Evolutionary conservation across 768 basidiomycete species (phyloP), one percentile per base, ranked within the genome.

Genomic region (Hygrocybe punicea): DNA sequence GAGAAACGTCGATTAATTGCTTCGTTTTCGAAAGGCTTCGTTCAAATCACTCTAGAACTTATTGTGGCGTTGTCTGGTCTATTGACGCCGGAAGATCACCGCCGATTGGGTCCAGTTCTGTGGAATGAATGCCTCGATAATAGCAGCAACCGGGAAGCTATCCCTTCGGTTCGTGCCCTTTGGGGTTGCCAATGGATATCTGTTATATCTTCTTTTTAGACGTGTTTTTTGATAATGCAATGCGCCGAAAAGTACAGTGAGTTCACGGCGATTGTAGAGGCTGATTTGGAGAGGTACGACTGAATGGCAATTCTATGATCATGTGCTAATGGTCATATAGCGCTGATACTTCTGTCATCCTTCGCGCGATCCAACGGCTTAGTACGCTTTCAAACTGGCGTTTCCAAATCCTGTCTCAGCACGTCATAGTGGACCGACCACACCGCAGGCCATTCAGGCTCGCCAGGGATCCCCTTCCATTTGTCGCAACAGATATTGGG

Each of bases 401-500:
- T 21, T 87, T 83, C 62, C 87, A 90, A 65, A 75, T 91, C 34
- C 68, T 83, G 50, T 80, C 83, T 3, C 86, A 87, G 63, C 78
- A 77, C 37, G 78, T 84, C 44, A 70, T 89, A 21, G 67, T 76
- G 3, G 87, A 90, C 65, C 80, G 84, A 40, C 71, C 71, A 0
- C 83, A 83, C 61, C 80, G 87, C 21, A 80, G 87, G 17, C 84
- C 87, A 0, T 91, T 92, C 73, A 87, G 83, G 62, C 67, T 84
- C 16, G 79, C 84, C n/a, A 78, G 86, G n/a, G 81, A 78, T 8
- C 85, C 85, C 1, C 76, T 91, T n/a, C 74, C 85, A 1, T 92
- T 90, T 62, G 80, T 89, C 11, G 81, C 87, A 0, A 87, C 87
- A 0, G 88, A 91, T 61, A 84, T 90, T 45, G 89, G 89, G 1